Base-by-base conservation (phyloP, 371 early-diverging fungal species). In the Parasitella parasitica region DNA sequence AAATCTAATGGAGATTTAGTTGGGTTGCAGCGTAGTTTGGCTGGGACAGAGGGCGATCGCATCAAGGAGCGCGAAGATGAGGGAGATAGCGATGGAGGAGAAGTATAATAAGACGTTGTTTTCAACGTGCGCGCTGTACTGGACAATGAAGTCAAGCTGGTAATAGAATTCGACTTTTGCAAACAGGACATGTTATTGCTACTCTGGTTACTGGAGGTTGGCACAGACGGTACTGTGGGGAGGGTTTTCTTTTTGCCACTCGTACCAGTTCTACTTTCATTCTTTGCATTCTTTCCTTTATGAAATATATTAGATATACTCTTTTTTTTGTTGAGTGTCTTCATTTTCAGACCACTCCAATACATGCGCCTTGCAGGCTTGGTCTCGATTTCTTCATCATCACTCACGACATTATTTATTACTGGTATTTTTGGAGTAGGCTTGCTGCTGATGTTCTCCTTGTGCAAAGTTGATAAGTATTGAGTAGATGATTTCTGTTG, bases 91-190 rank as follows among this genome's bases (percentile, higher is more conserved):
- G 54, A 35, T 13, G 65, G 22, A 22, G 65, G 34, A 8, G 53
- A 7, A 4, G 53, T 63, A 6, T 60, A 54, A 34, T 59, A 74
- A 6, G 66, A 72, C 4, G 73, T 72, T 6, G 77, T 80, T 6
- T 75, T 70, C n/a, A 70, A 34, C 0, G 72, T 76, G 46, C 59
- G 57, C 22, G 72, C 64, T 3, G 69, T 57, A 20, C 67, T 68
- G 13, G 76, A 71, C 13, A 73, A 59, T 5, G 77, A 77, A n/a
- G 70, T 52, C 32, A 76, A 26, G 16, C 69, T 73, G 35, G 69
- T 63, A 13, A 70, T 66, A 0, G 77, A 77, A 36, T 68, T 71
- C 8, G 75, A 69, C 39, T 70, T 66, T 26, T 63, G 52, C 9
- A 67, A 34, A 27, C 54, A 50, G 36, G 54, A 59, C 4, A 38